phyloP scores from a whole-genome alignment of 768 basidiomycete genomes.

The Boletus sensibilis region DNA sequence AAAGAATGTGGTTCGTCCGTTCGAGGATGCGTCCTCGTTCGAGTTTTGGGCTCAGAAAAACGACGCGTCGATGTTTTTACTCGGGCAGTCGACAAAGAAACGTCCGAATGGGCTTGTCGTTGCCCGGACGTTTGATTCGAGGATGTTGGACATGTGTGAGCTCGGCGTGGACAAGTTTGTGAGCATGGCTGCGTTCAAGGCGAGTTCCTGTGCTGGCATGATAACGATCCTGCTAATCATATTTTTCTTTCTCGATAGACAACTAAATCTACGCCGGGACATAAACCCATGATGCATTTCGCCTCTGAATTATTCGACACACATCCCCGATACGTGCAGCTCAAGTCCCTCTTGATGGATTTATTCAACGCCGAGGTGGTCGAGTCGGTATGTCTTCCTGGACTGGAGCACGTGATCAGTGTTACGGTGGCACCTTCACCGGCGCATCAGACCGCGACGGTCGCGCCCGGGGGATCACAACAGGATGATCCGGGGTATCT shows the following conservation, averaged over 20 bases:
- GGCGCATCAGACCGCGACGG: not conserved
- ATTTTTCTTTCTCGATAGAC: slow-evolving; percentile 40
- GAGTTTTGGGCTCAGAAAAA: slow-evolving; percentile 95
- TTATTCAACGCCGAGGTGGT: slow-evolving; percentile 89
- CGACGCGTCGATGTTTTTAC: slow-evolving; percentile 86
- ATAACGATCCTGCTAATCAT: not conserved
- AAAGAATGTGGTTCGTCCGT: slow-evolving; percentile 88
- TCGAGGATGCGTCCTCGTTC: slow-evolving; percentile 77
- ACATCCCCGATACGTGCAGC: slow-evolving; percentile 86
- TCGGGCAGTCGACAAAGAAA: slow-evolving; percentile 94
- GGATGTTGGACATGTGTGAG: slow-evolving; percentile 93
- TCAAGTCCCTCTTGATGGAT: slow-evolving; percentile 88
- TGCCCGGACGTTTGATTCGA: slow-evolving; percentile 81
- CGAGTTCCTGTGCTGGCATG: slow-evolving; percentile 31
- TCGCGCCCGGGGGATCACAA: slow-evolving; percentile 14
- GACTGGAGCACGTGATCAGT: slow-evolving; percentile 86
- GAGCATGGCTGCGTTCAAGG: slow-evolving; percentile 83
- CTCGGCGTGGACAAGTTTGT: slow-evolving; percentile 81
- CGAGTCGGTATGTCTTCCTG: slow-evolving; percentile 78
- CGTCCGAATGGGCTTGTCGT: slow-evolving; percentile 84
- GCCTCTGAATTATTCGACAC: slow-evolving; percentile 93
- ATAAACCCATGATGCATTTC: slow-evolving; percentile 93
- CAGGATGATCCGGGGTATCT: slow-evolving; percentile 47
- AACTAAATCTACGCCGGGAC: slow-evolving; percentile 83
- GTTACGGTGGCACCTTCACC: slow-evolving; percentile 71